Conservation (phyloP, 306 rosid genomes). For the Echinosophora koreensis region DNA sequence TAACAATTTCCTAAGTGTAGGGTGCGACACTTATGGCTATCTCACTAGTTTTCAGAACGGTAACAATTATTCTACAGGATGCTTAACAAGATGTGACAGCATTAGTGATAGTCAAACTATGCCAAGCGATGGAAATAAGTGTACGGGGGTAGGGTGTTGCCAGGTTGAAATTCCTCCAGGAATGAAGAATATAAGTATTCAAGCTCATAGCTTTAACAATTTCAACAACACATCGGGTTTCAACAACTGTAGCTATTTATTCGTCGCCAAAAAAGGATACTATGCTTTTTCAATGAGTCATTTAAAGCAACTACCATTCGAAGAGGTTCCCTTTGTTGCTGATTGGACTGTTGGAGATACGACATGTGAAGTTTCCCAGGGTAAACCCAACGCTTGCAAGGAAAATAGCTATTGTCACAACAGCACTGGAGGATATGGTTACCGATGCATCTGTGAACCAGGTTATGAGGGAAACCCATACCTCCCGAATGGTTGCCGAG, state of each 20-base stretch:
- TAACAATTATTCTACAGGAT: background rate
- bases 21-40: constrained; percentile 42
- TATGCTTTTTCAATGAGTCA: constrained; percentile 20
- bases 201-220: background rate
- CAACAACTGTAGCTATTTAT: background rate
- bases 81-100: constrained; percentile 22
- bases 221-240: background rate
- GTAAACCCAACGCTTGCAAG: background rate
- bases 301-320: background rate
- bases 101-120: too few relatives aligned
- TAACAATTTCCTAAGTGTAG: constrained; percentile 47
- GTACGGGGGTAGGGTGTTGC: constrained; percentile 44
- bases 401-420: background rate
- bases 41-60: background rate
- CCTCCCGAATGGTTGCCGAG: constrained; percentile 28
- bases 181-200: background rate
- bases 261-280: constrained; percentile 38
- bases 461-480: constrained; percentile 50
- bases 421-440: constrained; percentile 26
- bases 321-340: constrained; percentile 26
- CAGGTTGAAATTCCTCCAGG: constrained; percentile 34
- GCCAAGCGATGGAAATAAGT: background rate
- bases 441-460: background rate
- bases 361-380: background rate
- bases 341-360: constrained; percentile 53